A percentile compares a stretch with the other conserved stretches of the same genome.
Conservation (phyloP, 805 yeast species). For the Pichia eremophila region DNA sequence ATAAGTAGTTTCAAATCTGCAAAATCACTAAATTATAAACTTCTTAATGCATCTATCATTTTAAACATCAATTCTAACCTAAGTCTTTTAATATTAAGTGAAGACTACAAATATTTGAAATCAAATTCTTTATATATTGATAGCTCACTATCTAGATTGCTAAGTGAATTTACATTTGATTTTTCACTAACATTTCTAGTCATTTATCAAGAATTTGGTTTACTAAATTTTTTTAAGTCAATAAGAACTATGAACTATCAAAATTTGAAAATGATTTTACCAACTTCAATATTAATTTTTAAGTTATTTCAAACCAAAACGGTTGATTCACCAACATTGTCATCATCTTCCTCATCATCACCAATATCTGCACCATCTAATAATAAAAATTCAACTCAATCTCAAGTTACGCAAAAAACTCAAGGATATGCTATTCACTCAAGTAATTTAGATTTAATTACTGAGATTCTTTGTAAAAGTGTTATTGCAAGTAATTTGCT, state of each 20-base stretch:
- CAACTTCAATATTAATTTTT: constrained; percentile 17
- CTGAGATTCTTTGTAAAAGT: constrained; percentile 17
- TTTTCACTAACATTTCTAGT: constrained; percentile 13
- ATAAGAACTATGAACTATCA: constrained; percentile 7
- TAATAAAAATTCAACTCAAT: background rate
- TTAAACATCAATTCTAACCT: constrained; percentile 17
- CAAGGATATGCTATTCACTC: background rate
- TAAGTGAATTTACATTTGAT: constrained; percentile 9
- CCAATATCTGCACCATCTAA: background rate
- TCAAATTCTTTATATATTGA: background rate
- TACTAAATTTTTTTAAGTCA: constrained; percentile 30
- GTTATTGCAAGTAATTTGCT: constrained; percentile 21
- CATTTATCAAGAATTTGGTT: constrained; percentile 29
- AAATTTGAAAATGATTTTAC: constrained; percentile 17
- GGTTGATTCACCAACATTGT: background rate
- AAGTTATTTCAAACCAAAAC: constrained; percentile 12
- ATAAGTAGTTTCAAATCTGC: constrained; percentile 21
- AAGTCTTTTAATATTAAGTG: constrained; percentile 13
- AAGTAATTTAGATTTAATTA: constrained; percentile 4
- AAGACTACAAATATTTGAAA: constrained; percentile 13
- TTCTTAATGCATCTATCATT: constrained; percentile 18
- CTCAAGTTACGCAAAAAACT: background rate
- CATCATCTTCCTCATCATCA: background rate
- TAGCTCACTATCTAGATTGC: constrained; percentile 9
- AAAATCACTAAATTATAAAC: constrained; percentile 19